Base-by-base conservation (phyloP, 2,329 filamentous ascomycete genomes). In the Aspergillus ustus region DNA sequence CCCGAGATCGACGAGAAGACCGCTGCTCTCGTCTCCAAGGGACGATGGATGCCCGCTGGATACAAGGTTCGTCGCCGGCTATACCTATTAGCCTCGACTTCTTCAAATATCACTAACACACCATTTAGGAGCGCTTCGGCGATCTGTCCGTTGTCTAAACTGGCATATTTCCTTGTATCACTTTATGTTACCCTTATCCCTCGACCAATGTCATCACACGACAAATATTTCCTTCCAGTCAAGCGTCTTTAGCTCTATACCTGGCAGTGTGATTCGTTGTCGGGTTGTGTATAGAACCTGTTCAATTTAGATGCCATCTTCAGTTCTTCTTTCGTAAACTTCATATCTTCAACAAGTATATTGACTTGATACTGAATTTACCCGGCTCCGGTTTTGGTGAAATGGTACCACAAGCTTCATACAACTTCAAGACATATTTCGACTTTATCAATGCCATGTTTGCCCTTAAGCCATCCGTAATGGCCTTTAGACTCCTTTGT, bases 1-100 rank as follows among this genome's bases (percentile, higher is more conserved):
- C 93, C 95, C 73, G 94, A 96, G 71, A 97, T 99, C 80, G 94
- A 98, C 84, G 89, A 97, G 88, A 96, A 96, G 87, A 97, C 94
- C 73, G 84, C 89, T 74, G 89, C 95, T 83, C 88, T 99, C 78
- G 93, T 99, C 69, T 92, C 92, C 81, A 97, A 96, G 90, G 94
- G 94, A 80, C 92, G 93, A 88, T 99, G 95, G 95, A 87, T 89
- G 84, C 93, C 97, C 77, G 93, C 95, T 67, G 95, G 95, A 78
- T 99, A 99, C 91, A 97, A 97, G 92, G 94, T 94, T 84, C 28
- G 15, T 34, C n/a, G 29, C 31, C 7, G 1, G 6, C 46, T 22
- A 9, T 19, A 20, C 6, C 2, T 25, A 11, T 50, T 2, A 13
- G 2, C 28, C 22, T 59, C 22, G 17, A 25, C 54, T 60, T 8